Base-by-base conservation (phyloP, 179 eudicot genomes). In the Beta corolliflora region DNA sequence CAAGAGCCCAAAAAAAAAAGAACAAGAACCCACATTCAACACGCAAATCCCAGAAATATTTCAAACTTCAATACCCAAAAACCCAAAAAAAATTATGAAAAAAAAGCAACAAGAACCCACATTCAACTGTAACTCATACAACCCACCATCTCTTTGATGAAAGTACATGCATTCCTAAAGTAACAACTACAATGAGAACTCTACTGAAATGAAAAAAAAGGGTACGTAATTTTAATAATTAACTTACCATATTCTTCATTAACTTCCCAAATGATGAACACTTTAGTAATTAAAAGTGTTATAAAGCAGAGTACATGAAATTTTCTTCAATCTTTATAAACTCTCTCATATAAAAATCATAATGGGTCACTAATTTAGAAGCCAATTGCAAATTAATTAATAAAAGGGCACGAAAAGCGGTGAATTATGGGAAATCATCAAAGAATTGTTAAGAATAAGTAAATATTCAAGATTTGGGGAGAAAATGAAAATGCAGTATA, bases 121-220 rank as follows among this genome's bases (percentile, higher is more conserved):
- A 76, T 73, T 53, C 50, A 72, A 21, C 31, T 63, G 21, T 5
- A 50, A 41, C 21, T 61, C 48, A 18, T 25, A 36, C 16, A 10
- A 75, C 79, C 56, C 87, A 78, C 82, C 82, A 84, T n/a, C 19
- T 78, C 84, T 77, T 84, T 75, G 84, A 81, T 50, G 56, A 84
- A 84, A 77, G 21, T 58, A 78, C 60, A 60, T 13, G 8, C 73
- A 71, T 18, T 21, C 52, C 23, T 2, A 46, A 2, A 71, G 45
- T 13, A 72, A 19, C 53, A 52, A 15, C 31, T 31, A 44, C 44
- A 50, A 71, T 11, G 44, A 36, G 6, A 12, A 50, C 4, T 0
- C 53, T 18, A 45, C 16, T 3, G 41, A 25, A 75, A 18, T 19
- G 0, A n/a, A 31, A 52, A 41, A 44, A 4, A 50, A 15, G 46